Percentiles rank a stretch among this genome's conserved stretches.
Evolutionary conservation across 208 protist genomes (phyloP).

Genomic region (Leishmania martiniquensis): DNA sequence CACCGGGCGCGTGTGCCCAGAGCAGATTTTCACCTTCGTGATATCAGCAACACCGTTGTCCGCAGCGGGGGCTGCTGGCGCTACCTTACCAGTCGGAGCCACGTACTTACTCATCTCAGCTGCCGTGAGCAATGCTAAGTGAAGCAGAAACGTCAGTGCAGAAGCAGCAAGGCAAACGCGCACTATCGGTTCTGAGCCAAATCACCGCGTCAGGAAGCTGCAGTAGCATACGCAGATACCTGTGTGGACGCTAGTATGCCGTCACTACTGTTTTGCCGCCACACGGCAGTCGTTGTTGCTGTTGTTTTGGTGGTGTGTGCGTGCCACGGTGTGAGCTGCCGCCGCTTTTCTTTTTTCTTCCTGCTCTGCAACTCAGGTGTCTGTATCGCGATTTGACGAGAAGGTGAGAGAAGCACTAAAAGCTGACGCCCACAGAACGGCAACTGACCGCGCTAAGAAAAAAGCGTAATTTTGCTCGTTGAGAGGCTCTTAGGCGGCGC

Average conservation of each 20-base stretch:
- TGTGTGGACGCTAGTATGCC: neutral
- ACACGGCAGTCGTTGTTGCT: neutral
- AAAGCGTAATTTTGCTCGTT: neutral
- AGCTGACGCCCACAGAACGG: neutral
- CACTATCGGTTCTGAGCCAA: neutral
- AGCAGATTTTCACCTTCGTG: constrained; percentile 92
- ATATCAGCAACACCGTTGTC: constrained; percentile 40
- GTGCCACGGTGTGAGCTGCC: neutral
- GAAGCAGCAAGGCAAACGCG: neutral
- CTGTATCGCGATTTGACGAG: neutral
- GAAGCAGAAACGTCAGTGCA: constrained; percentile 7
- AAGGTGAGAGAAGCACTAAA: neutral
- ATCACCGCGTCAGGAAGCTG: neutral
- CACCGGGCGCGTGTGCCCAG: constrained; percentile 89
- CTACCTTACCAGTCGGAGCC: constrained; percentile 55
- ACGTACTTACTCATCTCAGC: constrained; percentile 71
- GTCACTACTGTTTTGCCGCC: neutral
- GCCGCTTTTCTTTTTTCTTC: neutral
- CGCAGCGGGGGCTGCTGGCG: constrained; percentile 24
- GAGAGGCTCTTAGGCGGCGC: neutral
- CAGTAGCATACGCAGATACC: neutral
- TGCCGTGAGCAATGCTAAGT: neutral
- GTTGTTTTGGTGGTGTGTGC: neutral
- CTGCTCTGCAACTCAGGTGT: neutral
- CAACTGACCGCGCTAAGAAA: neutral